phyloP scores from a whole-genome alignment of 192 early-diverging fungal genomes.

The Hyaloraphidium curvatum region DNA sequence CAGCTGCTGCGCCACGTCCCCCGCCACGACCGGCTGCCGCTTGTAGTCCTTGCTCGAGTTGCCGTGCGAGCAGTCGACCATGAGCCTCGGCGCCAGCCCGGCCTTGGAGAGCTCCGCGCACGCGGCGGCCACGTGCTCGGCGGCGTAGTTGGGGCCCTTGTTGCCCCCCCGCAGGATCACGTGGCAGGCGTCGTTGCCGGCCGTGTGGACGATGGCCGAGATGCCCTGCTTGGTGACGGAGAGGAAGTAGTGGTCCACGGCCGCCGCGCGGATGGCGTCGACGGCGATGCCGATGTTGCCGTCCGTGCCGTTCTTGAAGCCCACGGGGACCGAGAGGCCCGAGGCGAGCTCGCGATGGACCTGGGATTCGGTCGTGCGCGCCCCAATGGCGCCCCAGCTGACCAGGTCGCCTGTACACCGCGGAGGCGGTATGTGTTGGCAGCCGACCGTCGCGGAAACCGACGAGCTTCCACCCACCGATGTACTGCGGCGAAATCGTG shows the following conservation, averaged over 20 bases:
- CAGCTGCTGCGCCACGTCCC: constrained; percentile 22
- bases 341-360: constrained; percentile 66
- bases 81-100: constrained; percentile 36
- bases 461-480: constrained; percentile 52
- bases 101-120: constrained; percentile 35
- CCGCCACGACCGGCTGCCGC: constrained; percentile 64
- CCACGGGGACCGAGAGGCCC: constrained; percentile 57
- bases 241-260: constrained; percentile 51
- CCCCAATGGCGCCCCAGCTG: constrained; percentile 44
- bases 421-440: not conserved
- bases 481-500: constrained; percentile 66
- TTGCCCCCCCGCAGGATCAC: constrained; percentile 80
- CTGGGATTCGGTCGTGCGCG: constrained; percentile 66
- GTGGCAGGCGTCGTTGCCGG: constrained; percentile 83
- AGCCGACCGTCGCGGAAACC: not conserved
- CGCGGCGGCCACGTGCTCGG: constrained; percentile 37
- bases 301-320: constrained; percentile 64
- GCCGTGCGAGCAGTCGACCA: constrained; percentile 95
- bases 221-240: constrained; percentile 72
- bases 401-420: no score
- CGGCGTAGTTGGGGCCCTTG: constrained; percentile 78
- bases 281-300: constrained; percentile 65
- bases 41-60: constrained; percentile 76
- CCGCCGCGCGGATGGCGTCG: constrained; percentile 81
- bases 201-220: constrained; percentile 60